Evolutionary conservation across 2,329 filamentous ascomycete species (phyloP), one percentile per base, ranked within the genome.

Genomic region (Pyrenophora teres): DNA sequence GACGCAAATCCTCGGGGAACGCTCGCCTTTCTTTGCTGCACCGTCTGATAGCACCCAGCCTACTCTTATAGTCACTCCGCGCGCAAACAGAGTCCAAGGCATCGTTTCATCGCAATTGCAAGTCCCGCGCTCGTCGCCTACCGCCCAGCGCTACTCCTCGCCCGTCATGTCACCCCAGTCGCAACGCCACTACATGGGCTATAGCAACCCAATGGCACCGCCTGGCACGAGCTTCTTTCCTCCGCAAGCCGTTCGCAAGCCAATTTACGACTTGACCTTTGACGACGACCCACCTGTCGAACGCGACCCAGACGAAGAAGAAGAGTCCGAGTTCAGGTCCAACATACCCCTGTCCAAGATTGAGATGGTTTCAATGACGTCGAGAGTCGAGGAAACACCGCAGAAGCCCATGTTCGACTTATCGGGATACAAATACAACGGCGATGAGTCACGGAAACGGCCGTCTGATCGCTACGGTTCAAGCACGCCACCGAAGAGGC

Each of bases 41-140:
- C 60, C 64, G 3, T 39, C 64, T 52, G 55, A 59, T 68, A 87
- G 84, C 12, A 66, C 63, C 23, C 85, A 87, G 62, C 83, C 85
- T 0, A 87, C 83, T 9, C 85, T 87, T 63, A 74, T 85, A 30
- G 72, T 87, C 21, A 76, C 78, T 13, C 72, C 76, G 2, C 65
- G 71, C 30, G 57, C 72, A 33, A 68, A 65, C 21, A 70, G 71
- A 27, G 69, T 66, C 23, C 62, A 63, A 36, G 43, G 50, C 9
- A 16, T 47, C 36, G 55, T 53, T 15, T 48, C 59, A 19, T 80
- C 65, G 27, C 69, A 81, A 43, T 78, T 97, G 49, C 92, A 96
- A 72, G 92, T 97, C 3, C 87, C 88, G 25, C 90, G 90, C n/a
- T 97, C 92, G 3, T 97, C 93, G 1, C 92, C 92, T 2, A 81